Percentiles rank a stretch among this genome's conserved stretches.
Conservation (phyloP, 2,329 filamentous ascomycete species). For the Phoma herbarum region DNA sequence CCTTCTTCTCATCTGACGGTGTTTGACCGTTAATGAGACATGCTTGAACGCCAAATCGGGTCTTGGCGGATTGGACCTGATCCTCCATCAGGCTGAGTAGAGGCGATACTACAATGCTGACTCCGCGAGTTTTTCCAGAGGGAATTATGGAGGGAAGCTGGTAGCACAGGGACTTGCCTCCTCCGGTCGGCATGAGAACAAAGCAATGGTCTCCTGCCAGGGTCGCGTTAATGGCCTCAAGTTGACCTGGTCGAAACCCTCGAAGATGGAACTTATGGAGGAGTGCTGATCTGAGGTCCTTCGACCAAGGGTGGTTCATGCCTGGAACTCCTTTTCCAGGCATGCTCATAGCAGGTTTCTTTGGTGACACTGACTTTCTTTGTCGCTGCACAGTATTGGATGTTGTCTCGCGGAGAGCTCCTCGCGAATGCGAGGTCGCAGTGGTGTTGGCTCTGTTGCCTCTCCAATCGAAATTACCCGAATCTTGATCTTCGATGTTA, state of each 20-base stretch:
- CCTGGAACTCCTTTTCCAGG: constrained; percentile 53
- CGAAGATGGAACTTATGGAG: constrained; percentile 84
- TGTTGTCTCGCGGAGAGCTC: constrained; percentile 47
- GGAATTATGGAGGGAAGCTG: constrained; percentile 88
- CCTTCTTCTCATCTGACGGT: constrained; percentile 66
- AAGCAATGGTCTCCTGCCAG: constrained; percentile 88
- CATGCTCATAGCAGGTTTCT: constrained; percentile 39
- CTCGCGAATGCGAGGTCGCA: constrained; percentile 25
- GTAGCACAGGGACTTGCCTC: constrained; percentile 96
- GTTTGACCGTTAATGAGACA: constrained; percentile 83
- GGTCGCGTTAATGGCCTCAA: constrained; percentile 96
- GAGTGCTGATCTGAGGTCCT: constrained; percentile 81
- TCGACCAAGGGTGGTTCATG: constrained; percentile 73
- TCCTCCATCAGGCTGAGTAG: constrained; percentile 97
- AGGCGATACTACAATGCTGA: constrained; percentile 95
- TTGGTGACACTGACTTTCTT: constrained; percentile 35
- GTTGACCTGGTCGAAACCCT: constrained; percentile 88
- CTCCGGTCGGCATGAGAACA: constrained; percentile 96
- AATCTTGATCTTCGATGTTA: constrained; percentile 53
- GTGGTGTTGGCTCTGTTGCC: constrained; percentile 31
- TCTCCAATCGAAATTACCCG: constrained; percentile 41
- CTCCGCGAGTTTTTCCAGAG: constrained; percentile 80
- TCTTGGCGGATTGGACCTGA: constrained; percentile 82
- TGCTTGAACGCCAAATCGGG: constrained; percentile 76
- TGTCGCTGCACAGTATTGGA: constrained; percentile 30